phyloP scores from a whole-genome alignment of 176 grass and related monocot genomes.

The Chrysopogon serrulatus region DNA sequence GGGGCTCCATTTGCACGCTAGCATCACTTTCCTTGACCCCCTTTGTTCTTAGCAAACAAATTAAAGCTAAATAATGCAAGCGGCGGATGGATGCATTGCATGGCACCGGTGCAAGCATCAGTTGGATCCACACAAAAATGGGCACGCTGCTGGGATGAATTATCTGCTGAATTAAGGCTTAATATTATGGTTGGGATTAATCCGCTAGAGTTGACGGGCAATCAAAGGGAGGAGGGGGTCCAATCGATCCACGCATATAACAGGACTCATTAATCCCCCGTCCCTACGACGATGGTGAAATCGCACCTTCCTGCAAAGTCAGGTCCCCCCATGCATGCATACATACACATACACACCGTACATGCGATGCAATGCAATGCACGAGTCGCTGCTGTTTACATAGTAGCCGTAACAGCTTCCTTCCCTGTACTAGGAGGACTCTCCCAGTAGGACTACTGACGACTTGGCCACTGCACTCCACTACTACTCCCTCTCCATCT shows the following conservation, averaged over 20 bases:
- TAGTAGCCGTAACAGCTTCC: neutral
- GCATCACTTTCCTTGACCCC: conserved; percentile 33
- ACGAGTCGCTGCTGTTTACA: neutral
- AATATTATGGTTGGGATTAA: conserved; percentile 46
- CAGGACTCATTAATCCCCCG: conserved; percentile 35
- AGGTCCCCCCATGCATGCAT: neutral
- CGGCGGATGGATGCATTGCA: neutral
- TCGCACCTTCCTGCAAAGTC: conserved; percentile 38
- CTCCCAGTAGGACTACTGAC: too few relatives aligned
- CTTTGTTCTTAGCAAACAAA: conserved; percentile 7
- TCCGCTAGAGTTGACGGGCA: conserved; percentile 21
- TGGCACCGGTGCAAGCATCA: neutral
- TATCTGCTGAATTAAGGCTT: neutral
- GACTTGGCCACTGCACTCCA: too few relatives aligned
- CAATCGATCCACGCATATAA: neutral
- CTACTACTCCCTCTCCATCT: too few relatives aligned
- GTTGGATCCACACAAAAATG: conserved; percentile 23
- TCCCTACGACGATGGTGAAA: conserved; percentile 49
- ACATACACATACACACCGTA: too few relatives aligned
- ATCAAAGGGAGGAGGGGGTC: conserved; percentile 7
- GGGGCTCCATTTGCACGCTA: conserved; percentile 34
- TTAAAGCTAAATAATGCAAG: conserved; percentile 24
- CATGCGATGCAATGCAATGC: neutral
- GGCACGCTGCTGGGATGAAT: too few relatives aligned
- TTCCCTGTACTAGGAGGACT: neutral